Percentiles rank a stretch among this genome's conserved stretches.
These are phyloP conservation scores for Macrolepiota fuliginosa DNA, from an alignment of 768 basidiomycete genomes.

Conservation along the genomic window DNA sequence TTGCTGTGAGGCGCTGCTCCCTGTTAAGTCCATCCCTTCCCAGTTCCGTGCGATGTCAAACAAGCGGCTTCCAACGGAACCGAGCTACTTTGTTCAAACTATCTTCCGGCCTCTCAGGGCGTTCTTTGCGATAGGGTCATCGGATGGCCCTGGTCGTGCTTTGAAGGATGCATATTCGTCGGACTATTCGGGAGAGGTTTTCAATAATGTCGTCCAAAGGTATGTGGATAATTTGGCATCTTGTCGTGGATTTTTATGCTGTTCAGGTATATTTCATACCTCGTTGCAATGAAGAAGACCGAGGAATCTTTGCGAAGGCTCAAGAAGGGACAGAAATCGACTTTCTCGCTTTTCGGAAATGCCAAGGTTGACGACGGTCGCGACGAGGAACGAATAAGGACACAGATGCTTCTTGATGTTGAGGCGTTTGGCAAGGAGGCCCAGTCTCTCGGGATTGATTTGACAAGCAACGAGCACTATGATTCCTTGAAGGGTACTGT, in stretches of 20 bases:
- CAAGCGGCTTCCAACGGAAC: conserved; percentile 67
- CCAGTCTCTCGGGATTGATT: conserved; percentile 61
- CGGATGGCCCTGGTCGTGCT: conserved; percentile 56
- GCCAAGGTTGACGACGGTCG: conserved; percentile 60
- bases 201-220: conserved; percentile 70
- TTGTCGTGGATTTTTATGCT: not conserved
- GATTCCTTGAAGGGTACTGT: conserved; percentile 59
- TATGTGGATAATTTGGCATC: conserved; percentile 22
- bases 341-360: conserved; percentile 77
- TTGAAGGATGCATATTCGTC: conserved; percentile 55
- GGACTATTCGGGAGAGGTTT: conserved; percentile 57
- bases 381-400: conserved; percentile 86
- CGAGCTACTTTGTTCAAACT: conserved; percentile 82
- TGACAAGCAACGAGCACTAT: conserved; percentile 51
- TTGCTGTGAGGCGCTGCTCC: conserved; percentile 82
- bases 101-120: conserved; percentile 78
- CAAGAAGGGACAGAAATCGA: conserved; percentile 79
- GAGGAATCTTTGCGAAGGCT: conserved; percentile 85
- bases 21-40: conserved; percentile 84
- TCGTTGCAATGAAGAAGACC: conserved; percentile 86
- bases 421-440: conserved; percentile 82
- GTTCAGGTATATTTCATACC: conserved; percentile 72
- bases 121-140: conserved; percentile 63
- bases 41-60: conserved; percentile 87
- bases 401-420: conserved; percentile 84